Percentiles rank a stretch among this genome's conserved stretches.
Evolutionary conservation across 2,329 filamentous ascomycete species (phyloP).

Genomic region (Pseudofabraea citricarpa): DNA sequence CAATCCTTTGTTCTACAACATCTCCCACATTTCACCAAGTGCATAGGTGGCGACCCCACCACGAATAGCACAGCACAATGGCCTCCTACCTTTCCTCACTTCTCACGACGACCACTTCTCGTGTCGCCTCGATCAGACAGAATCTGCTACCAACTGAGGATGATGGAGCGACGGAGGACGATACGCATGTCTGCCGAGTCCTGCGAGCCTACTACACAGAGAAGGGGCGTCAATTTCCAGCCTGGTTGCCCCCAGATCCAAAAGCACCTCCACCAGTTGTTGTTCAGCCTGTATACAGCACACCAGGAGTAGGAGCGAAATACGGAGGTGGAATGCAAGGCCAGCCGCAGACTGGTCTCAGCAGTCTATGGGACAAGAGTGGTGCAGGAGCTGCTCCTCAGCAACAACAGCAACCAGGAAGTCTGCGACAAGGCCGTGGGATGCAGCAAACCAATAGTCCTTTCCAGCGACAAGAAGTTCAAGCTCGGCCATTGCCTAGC

Average conservation of each 20-base stretch:
- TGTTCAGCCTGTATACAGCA: constrained; percentile 46
- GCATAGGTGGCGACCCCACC: constrained; percentile 2
- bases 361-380: constrained; percentile 51
- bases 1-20: too few relatives aligned
- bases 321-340: constrained; percentile 42
- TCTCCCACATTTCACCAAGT: not conserved
- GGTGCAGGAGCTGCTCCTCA: not conserved
- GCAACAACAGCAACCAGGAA: constrained; percentile 23
- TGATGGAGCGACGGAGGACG: constrained; percentile 76
- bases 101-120: constrained; percentile 59
- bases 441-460: constrained; percentile 7
- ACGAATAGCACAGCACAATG: constrained; percentile 41
- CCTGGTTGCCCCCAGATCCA: constrained; percentile 89
- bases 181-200: constrained; percentile 91
- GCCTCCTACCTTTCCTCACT: constrained; percentile 78
- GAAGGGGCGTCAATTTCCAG: constrained; percentile 74
- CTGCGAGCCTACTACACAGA: constrained; percentile 90
- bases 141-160: constrained; percentile 66
- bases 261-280: constrained; percentile 50
- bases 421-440: constrained; percentile 19
- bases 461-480: constrained; percentile 15
- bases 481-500: constrained; percentile 62
- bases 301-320: constrained; percentile 44
- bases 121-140: constrained; percentile 56
- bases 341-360: constrained; percentile 36